A percentile compares a stretch with the other conserved stretches of the same genome.
These are phyloP conservation scores for Chloromonas sp. DNA, from an alignment of 163 green algal species.

Conservation along the genomic window DNA sequence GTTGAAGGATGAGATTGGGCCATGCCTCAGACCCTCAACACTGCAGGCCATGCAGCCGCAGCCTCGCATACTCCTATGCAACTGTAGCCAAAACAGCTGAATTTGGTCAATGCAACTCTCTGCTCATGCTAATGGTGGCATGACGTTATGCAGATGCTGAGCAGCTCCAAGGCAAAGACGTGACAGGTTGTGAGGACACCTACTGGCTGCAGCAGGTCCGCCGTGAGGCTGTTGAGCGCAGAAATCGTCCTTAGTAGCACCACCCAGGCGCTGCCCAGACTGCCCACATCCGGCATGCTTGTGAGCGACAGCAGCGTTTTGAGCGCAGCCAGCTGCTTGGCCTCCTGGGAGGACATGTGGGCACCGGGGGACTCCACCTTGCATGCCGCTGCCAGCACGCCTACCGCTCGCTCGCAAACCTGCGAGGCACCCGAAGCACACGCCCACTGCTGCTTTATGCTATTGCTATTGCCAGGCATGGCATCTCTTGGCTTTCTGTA, in stretches of 20 bases:
- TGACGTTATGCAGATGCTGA: too few relatives aligned
- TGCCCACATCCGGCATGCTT: slow-evolving; percentile 41
- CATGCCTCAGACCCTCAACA: too few relatives aligned
- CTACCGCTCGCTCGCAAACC: slow-evolving; percentile 39
- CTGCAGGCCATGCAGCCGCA: too few relatives aligned
- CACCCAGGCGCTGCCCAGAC: slow-evolving; percentile 73
- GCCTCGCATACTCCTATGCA: too few relatives aligned
- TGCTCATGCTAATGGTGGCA: too few relatives aligned
- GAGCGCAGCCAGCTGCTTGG: slow-evolving; percentile 52
- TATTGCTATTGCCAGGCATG: too few relatives aligned
- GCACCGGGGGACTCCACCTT: slow-evolving; percentile 21
- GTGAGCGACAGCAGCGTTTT: slow-evolving; percentile 31
- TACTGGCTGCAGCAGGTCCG: slow-evolving; percentile 23
- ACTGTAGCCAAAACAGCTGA: too few relatives aligned
- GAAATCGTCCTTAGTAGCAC: slow-evolving; percentile 65
- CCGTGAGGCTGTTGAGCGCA: slow-evolving; percentile 56
- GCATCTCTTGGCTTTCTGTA: too few relatives aligned
- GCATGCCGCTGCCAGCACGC: slow-evolving; percentile 3
- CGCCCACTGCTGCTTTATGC: too few relatives aligned
- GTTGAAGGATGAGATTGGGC: too few relatives aligned
- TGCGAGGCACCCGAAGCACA: slow-evolving; percentile 25
- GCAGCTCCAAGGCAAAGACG: too few relatives aligned
- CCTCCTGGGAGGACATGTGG: slow-evolving; percentile 34
- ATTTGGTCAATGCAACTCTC: too few relatives aligned
- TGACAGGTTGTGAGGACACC: not conserved